A percentile compares a stretch with the other conserved stretches of the same genome.
Evolutionary conservation across 2,329 filamentous ascomycete species (phyloP).

Genomic region (Microcera coccophila): DNA sequence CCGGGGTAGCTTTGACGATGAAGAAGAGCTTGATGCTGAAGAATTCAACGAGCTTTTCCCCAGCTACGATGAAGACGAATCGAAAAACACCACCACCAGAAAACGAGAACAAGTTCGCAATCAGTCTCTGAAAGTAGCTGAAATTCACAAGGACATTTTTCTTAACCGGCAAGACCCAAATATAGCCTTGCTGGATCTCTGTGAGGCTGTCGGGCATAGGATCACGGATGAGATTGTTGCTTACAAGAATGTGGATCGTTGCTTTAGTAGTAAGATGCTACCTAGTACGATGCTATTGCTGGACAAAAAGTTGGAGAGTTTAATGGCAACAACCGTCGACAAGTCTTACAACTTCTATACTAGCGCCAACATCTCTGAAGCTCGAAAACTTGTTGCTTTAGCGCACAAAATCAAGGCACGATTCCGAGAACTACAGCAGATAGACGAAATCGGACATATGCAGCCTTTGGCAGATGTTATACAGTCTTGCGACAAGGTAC

Average conservation of each 20-base stretch:
- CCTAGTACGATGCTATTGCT: conserved; percentile 64
- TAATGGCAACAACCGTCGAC: conserved; percentile 36
- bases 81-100: conserved; percentile 30
- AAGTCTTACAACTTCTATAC: conserved; percentile 81
- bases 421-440: conserved; percentile 66
- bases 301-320: conserved; percentile 52
- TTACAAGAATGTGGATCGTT: conserved; percentile 29
- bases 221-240: conserved; percentile 29
- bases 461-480: conserved; percentile 76
- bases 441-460: conserved; percentile 67
- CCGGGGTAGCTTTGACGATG: conserved; percentile 70
- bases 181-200: conserved; percentile 43
- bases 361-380: conserved; percentile 72
- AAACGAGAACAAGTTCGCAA: conserved; percentile 44
- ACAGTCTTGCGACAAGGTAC: conserved; percentile 66
- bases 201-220: conserved; percentile 41
- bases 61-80: conserved; percentile 58
- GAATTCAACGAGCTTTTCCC: conserved; percentile 83
- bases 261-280: conserved; percentile 54
- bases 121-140: conserved; percentile 58
- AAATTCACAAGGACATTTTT: conserved; percentile 56
- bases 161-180: conserved; percentile 38
- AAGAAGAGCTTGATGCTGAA: conserved; percentile 68
- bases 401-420: conserved; percentile 65
- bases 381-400: conserved; percentile 66